Evolutionary conservation across 805 yeast species (phyloP).

Genomic region (Candida coquimbonensis): DNA sequence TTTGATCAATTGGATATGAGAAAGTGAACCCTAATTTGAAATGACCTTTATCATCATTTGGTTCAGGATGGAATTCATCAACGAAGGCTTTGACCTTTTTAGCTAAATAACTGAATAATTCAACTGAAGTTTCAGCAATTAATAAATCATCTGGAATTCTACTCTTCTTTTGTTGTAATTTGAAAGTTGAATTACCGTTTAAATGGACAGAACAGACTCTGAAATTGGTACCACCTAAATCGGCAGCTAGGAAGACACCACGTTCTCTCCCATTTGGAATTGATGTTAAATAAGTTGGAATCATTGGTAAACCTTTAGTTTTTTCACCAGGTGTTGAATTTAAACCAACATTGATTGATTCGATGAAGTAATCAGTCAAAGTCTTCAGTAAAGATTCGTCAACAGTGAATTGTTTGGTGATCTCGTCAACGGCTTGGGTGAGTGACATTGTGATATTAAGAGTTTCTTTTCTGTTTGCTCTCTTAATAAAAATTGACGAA

Average conservation of each 20-base stretch:
- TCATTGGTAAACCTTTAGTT: constrained; percentile 68
- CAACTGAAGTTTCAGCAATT: constrained; percentile 54
- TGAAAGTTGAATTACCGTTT: constrained; percentile 73
- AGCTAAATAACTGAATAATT: constrained; percentile 71
- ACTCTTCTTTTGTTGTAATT: constrained; percentile 65
- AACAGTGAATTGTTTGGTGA: constrained; percentile 18
- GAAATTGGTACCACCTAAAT: constrained; percentile 93
- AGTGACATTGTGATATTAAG: neutral
- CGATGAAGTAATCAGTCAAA: constrained; percentile 44
- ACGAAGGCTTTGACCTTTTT: constrained; percentile 60
- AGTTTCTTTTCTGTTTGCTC: too few species aligned
- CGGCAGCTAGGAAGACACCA: constrained; percentile 85
- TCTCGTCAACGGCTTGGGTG: constrained; percentile 11
- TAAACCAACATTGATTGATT: constrained; percentile 57
- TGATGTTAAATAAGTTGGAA: constrained; percentile 82
- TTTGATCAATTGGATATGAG: constrained; percentile 87
- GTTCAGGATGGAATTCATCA: constrained; percentile 47
- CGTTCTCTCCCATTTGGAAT: constrained; percentile 81
- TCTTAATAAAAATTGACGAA: too few species aligned
- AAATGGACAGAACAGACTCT: constrained; percentile 85
- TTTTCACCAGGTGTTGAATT: constrained; percentile 29
- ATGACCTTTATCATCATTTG: constrained; percentile 19
- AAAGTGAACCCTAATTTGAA: constrained; percentile 89
- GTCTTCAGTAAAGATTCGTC: constrained; percentile 11
- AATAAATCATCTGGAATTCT: constrained; percentile 75